phyloP scores from a whole-genome alignment of 306 rosid species.

The Medicago arabica region DNA sequence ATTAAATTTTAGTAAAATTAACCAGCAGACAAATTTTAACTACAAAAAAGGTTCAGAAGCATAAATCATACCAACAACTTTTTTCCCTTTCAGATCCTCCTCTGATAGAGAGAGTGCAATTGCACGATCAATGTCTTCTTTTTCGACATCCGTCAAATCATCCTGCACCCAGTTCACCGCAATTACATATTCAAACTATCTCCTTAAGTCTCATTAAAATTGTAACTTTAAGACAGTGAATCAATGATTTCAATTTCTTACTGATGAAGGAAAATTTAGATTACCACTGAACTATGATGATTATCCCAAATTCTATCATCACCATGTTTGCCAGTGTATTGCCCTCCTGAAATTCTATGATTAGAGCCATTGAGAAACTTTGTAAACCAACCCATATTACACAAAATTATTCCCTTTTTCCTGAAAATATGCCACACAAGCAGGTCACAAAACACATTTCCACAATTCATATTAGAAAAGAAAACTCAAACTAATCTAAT shows the following conservation, averaged over 20 bases:
- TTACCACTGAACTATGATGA: constrained; percentile 69
- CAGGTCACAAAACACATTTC: constrained; percentile 25
- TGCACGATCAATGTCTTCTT: constrained; percentile 70
- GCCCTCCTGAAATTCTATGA: constrained; percentile 54
- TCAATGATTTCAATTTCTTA: constrained; percentile 17
- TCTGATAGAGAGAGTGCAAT: constrained; percentile 79
- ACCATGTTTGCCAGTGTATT: constrained; percentile 56
- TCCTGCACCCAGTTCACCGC: constrained; percentile 62
- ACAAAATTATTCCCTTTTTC: constrained; percentile 44
- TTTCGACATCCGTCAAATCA: constrained; percentile 58
- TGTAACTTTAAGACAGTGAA: not conserved
- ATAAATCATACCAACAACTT: constrained; percentile 61
- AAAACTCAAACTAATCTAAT: constrained; percentile 18
- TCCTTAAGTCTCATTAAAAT: constrained; percentile 9
- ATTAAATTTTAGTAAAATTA: constrained; percentile 7
- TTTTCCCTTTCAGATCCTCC: constrained; percentile 63
- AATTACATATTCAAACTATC: constrained; percentile 37
- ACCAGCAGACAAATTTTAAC: constrained; percentile 29
- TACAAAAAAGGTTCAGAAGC: constrained; percentile 14
- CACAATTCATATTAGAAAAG: constrained; percentile 7
- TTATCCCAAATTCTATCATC: constrained; percentile 61
- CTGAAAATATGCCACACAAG: constrained; percentile 46
- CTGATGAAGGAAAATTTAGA: constrained; percentile 31
- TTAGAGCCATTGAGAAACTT: constrained; percentile 74
- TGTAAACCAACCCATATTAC: constrained; percentile 79